Evolutionary conservation across 2,329 filamentous ascomycete species (phyloP).

Genomic region (Chlorencoelia australis): DNA sequence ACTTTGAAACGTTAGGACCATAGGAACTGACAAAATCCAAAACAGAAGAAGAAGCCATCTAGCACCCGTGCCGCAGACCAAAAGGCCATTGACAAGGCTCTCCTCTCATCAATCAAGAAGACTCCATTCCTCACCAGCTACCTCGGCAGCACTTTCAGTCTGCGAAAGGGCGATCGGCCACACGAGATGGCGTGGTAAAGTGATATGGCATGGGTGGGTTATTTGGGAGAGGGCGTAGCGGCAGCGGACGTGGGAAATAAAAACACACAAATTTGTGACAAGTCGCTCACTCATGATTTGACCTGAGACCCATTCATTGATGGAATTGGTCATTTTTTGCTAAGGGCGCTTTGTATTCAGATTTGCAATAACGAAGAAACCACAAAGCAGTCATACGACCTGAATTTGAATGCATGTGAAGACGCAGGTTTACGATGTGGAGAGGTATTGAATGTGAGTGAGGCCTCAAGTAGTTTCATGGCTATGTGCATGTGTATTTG

Average conservation of each 20-base stretch:
- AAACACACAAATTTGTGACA: conserved; percentile 38
- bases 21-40: background rate
- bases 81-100: conserved; percentile 95
- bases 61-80: conserved; percentile 92
- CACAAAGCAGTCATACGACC: conserved; percentile 21
- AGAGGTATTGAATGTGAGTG: too few species aligned
- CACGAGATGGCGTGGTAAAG: conserved; percentile 99
- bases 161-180: conserved; percentile 98
- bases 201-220: conserved; percentile 17
- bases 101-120: conserved; percentile 97
- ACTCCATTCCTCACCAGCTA: conserved; percentile 89
- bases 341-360: conserved; percentile 29
- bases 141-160: conserved; percentile 91
- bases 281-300: conserved; percentile 53
- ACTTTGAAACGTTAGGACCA: background rate
- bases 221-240: conserved; percentile 22
- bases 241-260: conserved; percentile 36
- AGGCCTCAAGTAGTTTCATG: too few species aligned
- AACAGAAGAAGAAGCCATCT: conserved; percentile 92
- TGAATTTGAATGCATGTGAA: too few species aligned
- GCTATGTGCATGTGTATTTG: too few species aligned
- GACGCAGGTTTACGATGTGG: too few species aligned
- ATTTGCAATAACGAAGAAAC: conserved; percentile 28
- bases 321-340: conserved; percentile 47
- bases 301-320: conserved; percentile 44